phyloP scores from a whole-genome alignment of 129 eudicot species.

The Escallonia herrerae region DNA sequence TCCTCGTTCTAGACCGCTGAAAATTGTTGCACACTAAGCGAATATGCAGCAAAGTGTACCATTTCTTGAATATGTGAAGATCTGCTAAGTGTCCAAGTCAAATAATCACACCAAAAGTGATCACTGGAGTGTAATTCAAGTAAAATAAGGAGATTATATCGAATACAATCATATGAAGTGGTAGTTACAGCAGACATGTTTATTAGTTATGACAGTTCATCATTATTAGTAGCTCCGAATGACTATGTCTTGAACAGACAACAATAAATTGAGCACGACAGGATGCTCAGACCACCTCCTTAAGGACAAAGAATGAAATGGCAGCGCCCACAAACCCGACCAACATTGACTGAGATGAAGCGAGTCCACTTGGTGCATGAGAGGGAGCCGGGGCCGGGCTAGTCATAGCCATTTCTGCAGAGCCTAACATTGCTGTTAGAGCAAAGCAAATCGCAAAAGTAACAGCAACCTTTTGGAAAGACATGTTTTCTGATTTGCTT shows the following conservation, averaged over 20 bases:
- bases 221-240: background rate
- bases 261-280: background rate
- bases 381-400: slow-evolving; percentile 9
- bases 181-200: too few species aligned
- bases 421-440: slow-evolving; percentile 8
- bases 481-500: background rate
- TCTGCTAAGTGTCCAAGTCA: too few species aligned
- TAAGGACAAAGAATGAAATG: slow-evolving; percentile 11
- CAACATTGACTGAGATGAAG: slow-evolving; percentile 1
- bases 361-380: slow-evolving; percentile 4
- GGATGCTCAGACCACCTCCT: slow-evolving; percentile 3
- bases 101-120: too few species aligned
- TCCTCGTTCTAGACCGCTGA: too few species aligned
- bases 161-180: too few species aligned
- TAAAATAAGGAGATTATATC: too few species aligned
- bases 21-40: too few species aligned
- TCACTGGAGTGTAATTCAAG: too few species aligned
- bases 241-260: too few species aligned
- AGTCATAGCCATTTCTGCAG: background rate
- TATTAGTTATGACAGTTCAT: too few species aligned
- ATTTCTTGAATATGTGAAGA: too few species aligned
- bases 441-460: slow-evolving; percentile 8
- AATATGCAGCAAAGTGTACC: too few species aligned
- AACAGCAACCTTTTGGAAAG: slow-evolving; percentile 11
- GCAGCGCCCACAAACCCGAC: slow-evolving; percentile 15